A percentile compares a stretch with the other conserved stretches of the same genome.
Conservation (phyloP, 306 rosid genomes). For the Macrotyloma uniflorum region DNA sequence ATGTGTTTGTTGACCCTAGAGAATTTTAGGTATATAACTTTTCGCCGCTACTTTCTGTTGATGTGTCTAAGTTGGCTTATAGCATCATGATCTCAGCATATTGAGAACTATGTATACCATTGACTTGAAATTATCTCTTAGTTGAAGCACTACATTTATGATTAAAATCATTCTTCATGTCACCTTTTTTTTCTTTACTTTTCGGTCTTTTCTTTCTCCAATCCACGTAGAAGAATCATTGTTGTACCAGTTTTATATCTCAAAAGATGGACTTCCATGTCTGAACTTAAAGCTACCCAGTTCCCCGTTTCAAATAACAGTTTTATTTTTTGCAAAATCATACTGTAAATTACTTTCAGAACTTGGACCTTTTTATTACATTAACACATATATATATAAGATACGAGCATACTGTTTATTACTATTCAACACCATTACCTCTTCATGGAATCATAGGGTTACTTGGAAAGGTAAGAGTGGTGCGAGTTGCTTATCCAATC, state of each 20-base stretch:
- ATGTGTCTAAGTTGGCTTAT: neutral
- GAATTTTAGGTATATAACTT: conserved; percentile 52
- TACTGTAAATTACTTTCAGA: neutral
- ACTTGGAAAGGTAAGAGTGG: neutral
- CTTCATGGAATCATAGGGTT: neutral
- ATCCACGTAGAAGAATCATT: conserved; percentile 6
- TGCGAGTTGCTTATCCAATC: neutral
- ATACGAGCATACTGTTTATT: neutral
- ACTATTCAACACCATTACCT: neutral
- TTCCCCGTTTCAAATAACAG: neutral
- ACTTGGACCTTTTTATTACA: neutral
- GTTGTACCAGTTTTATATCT: neutral
- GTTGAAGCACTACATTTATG: neutral
- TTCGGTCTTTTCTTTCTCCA: neutral
- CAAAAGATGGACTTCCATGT: neutral
- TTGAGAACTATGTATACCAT: neutral
- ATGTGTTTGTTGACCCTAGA: conserved; percentile 78
- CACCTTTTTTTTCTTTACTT: neutral
- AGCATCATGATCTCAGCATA: conserved; percentile 20
- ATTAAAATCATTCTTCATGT: neutral
- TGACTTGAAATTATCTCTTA: neutral
- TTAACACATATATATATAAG: neutral
- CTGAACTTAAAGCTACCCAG: neutral
- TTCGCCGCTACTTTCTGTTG: neutral
- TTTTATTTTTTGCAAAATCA: neutral